Evolutionary conservation across 2,329 filamentous ascomycete species (phyloP).

Genomic region (Sporothrix inflata): DNA sequence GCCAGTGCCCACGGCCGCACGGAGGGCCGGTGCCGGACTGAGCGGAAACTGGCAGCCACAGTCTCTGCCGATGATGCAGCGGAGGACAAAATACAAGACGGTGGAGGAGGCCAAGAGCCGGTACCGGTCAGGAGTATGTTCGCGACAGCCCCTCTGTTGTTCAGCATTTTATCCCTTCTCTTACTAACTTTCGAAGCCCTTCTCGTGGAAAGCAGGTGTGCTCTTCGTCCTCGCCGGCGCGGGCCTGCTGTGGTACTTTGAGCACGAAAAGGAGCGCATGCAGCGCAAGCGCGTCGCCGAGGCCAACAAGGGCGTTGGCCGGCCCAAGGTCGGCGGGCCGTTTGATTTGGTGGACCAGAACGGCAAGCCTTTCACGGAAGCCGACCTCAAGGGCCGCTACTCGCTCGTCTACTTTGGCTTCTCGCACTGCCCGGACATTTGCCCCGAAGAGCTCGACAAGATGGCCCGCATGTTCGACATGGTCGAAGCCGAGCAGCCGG

Average conservation of each 20-base stretch:
- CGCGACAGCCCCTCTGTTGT: no score
- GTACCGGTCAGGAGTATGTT: conserved; percentile 57
- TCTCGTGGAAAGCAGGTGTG: conserved; percentile 87
- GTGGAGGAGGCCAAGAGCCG: conserved; percentile 63
- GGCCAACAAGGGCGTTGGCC: conserved; percentile 88
- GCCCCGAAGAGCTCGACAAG: conserved; percentile 98
- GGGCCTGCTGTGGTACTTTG: conserved; percentile 86
- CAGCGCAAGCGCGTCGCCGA: conserved; percentile 86
- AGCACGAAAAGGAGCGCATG: conserved; percentile 89
- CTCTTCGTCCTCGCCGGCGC: conserved; percentile 81
- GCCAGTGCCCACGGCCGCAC: conserved; percentile 16
- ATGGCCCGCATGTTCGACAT: conserved; percentile 95
- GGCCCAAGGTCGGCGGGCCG: conserved; percentile 87
- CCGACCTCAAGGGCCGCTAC: conserved; percentile 86
- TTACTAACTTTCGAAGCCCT: conserved; percentile 62
- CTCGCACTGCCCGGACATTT: conserved; percentile 97
- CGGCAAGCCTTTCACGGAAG: conserved; percentile 74
- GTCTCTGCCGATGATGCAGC: conserved; percentile 41
- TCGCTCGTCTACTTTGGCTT: conserved; percentile 94
- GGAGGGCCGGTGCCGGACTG: conserved; percentile 22
- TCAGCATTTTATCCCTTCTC: background rate
- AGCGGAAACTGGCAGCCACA: conserved; percentile 28
- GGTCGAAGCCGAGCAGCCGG: conserved; percentile 56
- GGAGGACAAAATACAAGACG: conserved; percentile 53
- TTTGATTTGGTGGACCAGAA: conserved; percentile 84